These are phyloP conservation scores for Elsinoe australis DNA, from an alignment of 2,329 filamentous ascomycete genomes.

Conservation along the genomic window DNA sequence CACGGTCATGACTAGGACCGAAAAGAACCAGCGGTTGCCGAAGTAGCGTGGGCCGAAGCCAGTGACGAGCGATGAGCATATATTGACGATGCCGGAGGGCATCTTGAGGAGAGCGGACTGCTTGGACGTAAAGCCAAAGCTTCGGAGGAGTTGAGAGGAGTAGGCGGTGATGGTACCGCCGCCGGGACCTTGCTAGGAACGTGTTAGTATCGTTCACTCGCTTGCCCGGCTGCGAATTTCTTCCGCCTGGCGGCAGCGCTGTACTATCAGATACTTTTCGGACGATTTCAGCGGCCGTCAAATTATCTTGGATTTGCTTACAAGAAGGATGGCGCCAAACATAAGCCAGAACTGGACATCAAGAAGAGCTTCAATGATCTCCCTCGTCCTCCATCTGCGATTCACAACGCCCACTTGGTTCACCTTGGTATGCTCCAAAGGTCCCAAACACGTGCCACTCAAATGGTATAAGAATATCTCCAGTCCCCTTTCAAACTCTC, in stretches of 20 bases:
- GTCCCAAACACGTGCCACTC: too few relatives aligned
- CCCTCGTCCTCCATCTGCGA: slow-evolving; percentile 43
- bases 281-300: too few relatives aligned
- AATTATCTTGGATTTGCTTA: too few relatives aligned
- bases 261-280: too few relatives aligned
- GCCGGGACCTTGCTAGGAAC: slow-evolving; percentile 35
- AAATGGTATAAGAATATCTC: too few relatives aligned
- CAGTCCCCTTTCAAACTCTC: too few relatives aligned
- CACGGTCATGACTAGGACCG: slow-evolving; percentile 1
- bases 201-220: slow-evolving; percentile 26
- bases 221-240: too few relatives aligned
- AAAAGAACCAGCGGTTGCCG: slow-evolving; percentile 46
- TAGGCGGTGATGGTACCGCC: slow-evolving; percentile 49
- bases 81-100: slow-evolving; percentile 47
- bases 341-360: slow-evolving; percentile 51
- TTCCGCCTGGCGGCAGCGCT: too few relatives aligned
- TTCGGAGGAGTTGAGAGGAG: slow-evolving; percentile 46
- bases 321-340: slow-evolving; percentile 40
- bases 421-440: slow-evolving; percentile 36
- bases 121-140: slow-evolving; percentile 41
- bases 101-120: slow-evolving; percentile 48
- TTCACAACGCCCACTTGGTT: slow-evolving; percentile 40
- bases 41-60: slow-evolving; percentile 40
- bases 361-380: slow-evolving; percentile 48
- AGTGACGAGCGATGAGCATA: slow-evolving; percentile 45